Evolutionary conservation across 2,329 filamentous ascomycete species (phyloP).

Genomic region (Thyridium curvatum): DNA sequence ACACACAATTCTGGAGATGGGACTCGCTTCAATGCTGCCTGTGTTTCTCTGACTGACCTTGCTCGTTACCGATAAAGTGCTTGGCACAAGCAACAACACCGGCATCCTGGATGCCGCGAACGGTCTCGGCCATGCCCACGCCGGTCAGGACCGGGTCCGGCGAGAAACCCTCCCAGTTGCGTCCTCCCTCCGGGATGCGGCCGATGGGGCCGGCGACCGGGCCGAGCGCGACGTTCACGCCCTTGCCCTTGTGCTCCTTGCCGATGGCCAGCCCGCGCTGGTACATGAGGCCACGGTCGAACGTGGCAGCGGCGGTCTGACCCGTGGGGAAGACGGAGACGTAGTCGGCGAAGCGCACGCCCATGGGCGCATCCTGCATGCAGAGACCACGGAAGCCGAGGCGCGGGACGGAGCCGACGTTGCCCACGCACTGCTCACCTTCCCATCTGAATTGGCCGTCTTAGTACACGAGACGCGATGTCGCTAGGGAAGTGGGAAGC

Average conservation of each 20-base stretch:
- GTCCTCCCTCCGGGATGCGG: constrained; percentile 58
- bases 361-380: constrained; percentile 79
- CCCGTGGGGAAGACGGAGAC: constrained; percentile 76
- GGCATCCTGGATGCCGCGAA: constrained; percentile 73
- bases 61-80: constrained; percentile 65
- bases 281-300: constrained; percentile 68
- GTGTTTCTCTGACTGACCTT: constrained; percentile 29
- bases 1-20: background rate
- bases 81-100: constrained; percentile 76
- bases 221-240: constrained; percentile 66
- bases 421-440: constrained; percentile 70
- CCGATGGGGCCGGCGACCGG: constrained; percentile 70
- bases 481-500: background rate
- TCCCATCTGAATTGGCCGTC: constrained; percentile 43
- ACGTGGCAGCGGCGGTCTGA: constrained; percentile 76
- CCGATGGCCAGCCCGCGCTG: constrained; percentile 67
- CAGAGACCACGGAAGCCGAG: constrained; percentile 70
- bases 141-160: constrained; percentile 73
- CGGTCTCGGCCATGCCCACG: constrained; percentile 63
- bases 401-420: constrained; percentile 63
- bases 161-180: constrained; percentile 67
- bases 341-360: constrained; percentile 71
- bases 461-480: constrained; percentile 2
- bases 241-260: constrained; percentile 64
- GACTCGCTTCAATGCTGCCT: background rate